Evolutionary conservation across 192 early-diverging fungal species (phyloP), one percentile per base, ranked within the genome.

Genomic region (Coemansia interrupta): DNA sequence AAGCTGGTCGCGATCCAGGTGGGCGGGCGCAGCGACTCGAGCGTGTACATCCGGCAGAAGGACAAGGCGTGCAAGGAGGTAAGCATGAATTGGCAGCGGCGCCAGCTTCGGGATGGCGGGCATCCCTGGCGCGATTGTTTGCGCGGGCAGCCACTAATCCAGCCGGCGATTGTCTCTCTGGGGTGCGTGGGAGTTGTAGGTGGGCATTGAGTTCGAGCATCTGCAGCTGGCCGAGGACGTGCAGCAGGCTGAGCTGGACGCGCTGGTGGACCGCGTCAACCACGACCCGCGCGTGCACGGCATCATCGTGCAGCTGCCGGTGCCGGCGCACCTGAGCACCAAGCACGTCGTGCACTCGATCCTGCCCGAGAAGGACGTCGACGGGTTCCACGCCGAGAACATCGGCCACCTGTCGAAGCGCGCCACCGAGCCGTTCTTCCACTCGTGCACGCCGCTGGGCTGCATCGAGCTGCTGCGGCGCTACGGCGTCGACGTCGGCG

Each of bases 381-480:
- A 99, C 68, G 97, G 97, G 81, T 95, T 99, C 75, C 96, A 99
- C 68, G 86, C 92, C 19, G 65, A 84, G 54, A 97, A 99, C 83
- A 92, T 96, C 61, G 96, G 96, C 42, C 81, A 88, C 38, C 78
- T 99, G 56, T 88, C 88, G 30, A 95, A 96, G 68, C 83, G 88
- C 46, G 81, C 87, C 10, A 81, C 80, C 29, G 79, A 83, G 56
- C 92, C 95, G 30, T 76, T 88, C 40, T 97, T 99, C 82, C 77
- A 91, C 28, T 89, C 96, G 15, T 99, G 96, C 78, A 99, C 96
- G n/a, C 96, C 96, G 4, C 90, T 92, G 64, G 96, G 95, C 9
- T 84, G 90, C 68, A 84, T 99, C 46, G 87, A 89, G 74, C 81
- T 99, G 58, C 84, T 99, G 24, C 78, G 84, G 60, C 84, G 78